Percentiles rank a stretch among this genome's conserved stretches.
phyloP scores from a whole-genome alignment of 805 yeast species.

The Kuraishia piskuri region DNA sequence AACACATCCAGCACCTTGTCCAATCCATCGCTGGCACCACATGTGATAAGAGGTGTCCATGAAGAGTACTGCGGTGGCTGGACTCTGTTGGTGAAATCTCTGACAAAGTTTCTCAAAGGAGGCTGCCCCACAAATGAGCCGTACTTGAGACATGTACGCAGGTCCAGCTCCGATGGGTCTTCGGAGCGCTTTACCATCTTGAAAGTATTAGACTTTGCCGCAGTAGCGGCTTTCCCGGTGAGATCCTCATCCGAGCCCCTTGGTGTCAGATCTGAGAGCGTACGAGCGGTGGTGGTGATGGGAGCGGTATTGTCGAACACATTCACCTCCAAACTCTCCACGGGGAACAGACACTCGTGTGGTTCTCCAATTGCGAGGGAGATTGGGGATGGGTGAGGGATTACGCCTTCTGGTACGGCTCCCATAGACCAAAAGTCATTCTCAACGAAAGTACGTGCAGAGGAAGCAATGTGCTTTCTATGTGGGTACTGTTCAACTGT shows the following conservation, averaged over 20 bases:
- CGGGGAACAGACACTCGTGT: conserved; percentile 51
- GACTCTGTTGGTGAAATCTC: conserved; percentile 26
- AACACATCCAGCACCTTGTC: conserved; percentile 77
- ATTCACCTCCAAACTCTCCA: conserved; percentile 38
- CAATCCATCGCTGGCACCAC: conserved; percentile 90
- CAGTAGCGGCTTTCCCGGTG: conserved; percentile 12
- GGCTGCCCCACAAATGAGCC: conserved; percentile 40
- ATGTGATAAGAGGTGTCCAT: conserved; percentile 66
- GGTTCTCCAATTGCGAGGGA: conserved; percentile 56
- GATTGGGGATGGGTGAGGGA: conserved; percentile 42
- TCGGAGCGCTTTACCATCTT: conserved; percentile 8
- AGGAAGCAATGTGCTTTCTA: neutral
- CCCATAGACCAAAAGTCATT: conserved; percentile 18
- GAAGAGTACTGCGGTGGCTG: conserved; percentile 40
- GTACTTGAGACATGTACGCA: conserved; percentile 49
- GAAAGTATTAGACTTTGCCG: conserved; percentile 1
- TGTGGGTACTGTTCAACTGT: neutral
- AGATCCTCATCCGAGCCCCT: conserved; percentile 18
- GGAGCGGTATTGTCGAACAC: conserved; percentile 41
- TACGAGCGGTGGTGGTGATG: neutral
- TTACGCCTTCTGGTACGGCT: conserved; percentile 28
- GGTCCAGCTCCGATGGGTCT: conserved; percentile 20
- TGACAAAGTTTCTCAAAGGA: conserved; percentile 28
- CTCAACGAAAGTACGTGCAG: neutral
- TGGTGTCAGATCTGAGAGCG: neutral